Evolutionary conservation across 148 eudicot species (phyloP).

Genomic region (Oxyria digyna): DNA sequence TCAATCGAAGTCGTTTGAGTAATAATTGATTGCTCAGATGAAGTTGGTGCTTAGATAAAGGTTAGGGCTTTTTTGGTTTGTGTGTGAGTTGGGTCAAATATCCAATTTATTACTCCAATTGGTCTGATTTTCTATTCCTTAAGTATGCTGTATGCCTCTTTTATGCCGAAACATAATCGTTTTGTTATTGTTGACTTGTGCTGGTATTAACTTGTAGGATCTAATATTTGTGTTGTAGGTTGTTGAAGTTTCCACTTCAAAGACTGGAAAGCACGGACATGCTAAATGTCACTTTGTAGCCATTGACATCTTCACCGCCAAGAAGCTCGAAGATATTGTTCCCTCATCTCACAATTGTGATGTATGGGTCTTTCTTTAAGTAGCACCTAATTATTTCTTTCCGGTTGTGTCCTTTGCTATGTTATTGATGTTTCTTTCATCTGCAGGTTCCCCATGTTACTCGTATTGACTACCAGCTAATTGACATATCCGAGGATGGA

Average conservation of each 20-base stretch:
- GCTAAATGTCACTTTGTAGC: conserved; percentile 74
- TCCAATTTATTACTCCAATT: background rate
- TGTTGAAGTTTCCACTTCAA: conserved; percentile 83
- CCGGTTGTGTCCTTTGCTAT: background rate
- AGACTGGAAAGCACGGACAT: conserved; percentile 86
- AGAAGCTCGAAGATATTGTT: conserved; percentile 75
- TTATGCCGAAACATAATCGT: background rate
- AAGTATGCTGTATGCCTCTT: background rate
- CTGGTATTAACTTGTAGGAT: background rate
- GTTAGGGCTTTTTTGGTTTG: background rate
- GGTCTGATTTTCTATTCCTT: no score
- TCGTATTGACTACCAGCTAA: conserved; percentile 65
- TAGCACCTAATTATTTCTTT: background rate
- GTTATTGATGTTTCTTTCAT: background rate
- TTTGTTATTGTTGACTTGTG: background rate
- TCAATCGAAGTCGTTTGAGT: background rate
- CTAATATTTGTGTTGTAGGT: conserved; percentile 27
- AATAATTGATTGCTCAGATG: background rate
- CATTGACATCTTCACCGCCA: conserved; percentile 67
- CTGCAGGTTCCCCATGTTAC: conserved; percentile 65
- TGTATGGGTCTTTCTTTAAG: conserved; percentile 18
- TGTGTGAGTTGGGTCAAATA: background rate
- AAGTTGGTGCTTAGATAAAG: no score
- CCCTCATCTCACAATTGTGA: conserved; percentile 79
- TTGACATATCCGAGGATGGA: conserved; percentile 69